phyloP scores from a whole-genome alignment of 2,329 filamentous ascomycete species.

The Trichoderma afroharzianum region DNA sequence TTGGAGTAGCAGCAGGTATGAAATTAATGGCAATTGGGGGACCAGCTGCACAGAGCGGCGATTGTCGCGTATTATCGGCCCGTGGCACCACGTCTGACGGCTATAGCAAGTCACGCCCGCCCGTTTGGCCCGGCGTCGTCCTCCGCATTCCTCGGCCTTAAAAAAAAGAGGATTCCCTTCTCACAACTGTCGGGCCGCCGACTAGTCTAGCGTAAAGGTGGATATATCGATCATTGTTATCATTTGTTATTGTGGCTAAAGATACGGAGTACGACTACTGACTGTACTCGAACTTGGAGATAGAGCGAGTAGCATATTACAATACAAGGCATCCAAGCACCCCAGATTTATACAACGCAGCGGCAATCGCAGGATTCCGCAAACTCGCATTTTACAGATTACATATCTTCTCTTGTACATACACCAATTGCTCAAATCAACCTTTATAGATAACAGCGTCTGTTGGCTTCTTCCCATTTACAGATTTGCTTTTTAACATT shows the following conservation, averaged over 20 bases:
- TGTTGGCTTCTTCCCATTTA: slow-evolving; percentile 26
- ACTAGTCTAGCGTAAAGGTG: background rate
- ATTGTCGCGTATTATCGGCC: slow-evolving; percentile 19
- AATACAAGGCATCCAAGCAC: too few relatives aligned
- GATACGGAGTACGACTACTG: background rate
- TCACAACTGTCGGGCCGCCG: background rate
- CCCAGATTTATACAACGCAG: background rate
- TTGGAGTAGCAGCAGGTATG: background rate
- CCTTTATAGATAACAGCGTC: slow-evolving; percentile 16
- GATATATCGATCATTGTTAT: background rate
- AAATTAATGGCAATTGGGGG: background rate
- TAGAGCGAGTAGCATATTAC: too few relatives aligned
- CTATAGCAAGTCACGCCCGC: background rate
- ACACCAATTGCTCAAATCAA: slow-evolving; percentile 11
- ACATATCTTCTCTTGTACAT: background rate
- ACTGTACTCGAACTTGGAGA: background rate
- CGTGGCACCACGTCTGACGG: slow-evolving; percentile 9
- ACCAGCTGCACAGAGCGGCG: slow-evolving; percentile 4
- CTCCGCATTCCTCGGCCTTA: slow-evolving; percentile 12
- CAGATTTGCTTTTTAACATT: slow-evolving; percentile 35
- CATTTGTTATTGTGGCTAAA: background rate
- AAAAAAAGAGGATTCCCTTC: background rate
- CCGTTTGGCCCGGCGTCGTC: background rate
- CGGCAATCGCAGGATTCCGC: background rate
- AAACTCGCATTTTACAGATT: background rate